Conservation (phyloP, 2,329 filamentous ascomycete genomes). For the Botrytis medusae region DNA sequence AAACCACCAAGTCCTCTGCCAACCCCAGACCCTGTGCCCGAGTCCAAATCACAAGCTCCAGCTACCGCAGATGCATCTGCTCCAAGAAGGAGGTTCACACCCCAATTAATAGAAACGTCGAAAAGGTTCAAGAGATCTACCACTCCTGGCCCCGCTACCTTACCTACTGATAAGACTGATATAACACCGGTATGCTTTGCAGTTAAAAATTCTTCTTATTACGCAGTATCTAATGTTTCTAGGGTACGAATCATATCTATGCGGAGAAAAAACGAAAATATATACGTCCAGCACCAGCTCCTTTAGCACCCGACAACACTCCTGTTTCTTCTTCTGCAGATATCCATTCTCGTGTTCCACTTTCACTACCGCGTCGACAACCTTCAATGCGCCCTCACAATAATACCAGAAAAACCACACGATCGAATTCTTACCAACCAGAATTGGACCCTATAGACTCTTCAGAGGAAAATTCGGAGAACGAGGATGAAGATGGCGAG, state of each 20-base stretch:
- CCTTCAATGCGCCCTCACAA: slow-evolving; percentile 44
- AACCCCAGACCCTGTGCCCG: slow-evolving; percentile 58
- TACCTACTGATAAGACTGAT: slow-evolving; percentile 69
- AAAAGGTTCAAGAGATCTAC: slow-evolving; percentile 67
- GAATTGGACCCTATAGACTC: slow-evolving; percentile 42
- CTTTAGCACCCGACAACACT: not conserved
- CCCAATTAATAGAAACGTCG: slow-evolving; percentile 79
- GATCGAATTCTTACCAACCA: slow-evolving; percentile 44
- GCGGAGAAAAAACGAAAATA: slow-evolving; percentile 33
- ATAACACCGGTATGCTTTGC: slow-evolving; percentile 50
- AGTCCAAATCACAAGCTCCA: slow-evolving; percentile 48
- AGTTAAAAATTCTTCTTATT: slow-evolving; percentile 8
- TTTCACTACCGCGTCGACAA: slow-evolving; percentile 43
- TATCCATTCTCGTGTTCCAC: slow-evolving; percentile 39
- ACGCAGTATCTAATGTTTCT: not conserved
- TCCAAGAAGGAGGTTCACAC: slow-evolving; percentile 60
- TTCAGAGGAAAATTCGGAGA: slow-evolving; percentile 48
- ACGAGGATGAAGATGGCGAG: slow-evolving; percentile 34
- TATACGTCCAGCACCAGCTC: slow-evolving; percentile 28
- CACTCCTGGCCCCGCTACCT: slow-evolving; percentile 61
- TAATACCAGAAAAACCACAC: slow-evolving; percentile 45
- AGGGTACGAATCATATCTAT: slow-evolving; percentile 35
- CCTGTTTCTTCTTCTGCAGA: slow-evolving; percentile 25
- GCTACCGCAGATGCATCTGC: slow-evolving; percentile 39
- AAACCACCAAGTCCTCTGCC: slow-evolving; percentile 42